These are phyloP conservation scores for Venustampulla echinocandica DNA, from an alignment of 495 filamentous ascomycete genomes.

Conservation along the genomic window DNA sequence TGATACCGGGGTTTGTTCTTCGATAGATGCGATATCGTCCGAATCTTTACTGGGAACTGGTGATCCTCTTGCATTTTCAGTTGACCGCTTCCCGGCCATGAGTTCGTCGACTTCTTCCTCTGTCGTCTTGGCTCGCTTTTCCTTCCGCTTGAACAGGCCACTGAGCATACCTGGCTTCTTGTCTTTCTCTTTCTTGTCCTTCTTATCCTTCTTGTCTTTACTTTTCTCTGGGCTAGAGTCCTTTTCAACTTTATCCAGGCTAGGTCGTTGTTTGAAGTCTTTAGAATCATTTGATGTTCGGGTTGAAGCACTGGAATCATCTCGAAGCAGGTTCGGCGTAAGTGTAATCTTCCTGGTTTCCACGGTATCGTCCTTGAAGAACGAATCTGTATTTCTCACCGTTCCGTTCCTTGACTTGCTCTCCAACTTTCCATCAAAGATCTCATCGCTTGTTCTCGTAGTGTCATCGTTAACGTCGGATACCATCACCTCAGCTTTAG, in stretches of 20 bases:
- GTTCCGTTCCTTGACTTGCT: conserved; percentile 75
- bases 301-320: conserved; percentile 57
- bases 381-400: conserved; percentile 82
- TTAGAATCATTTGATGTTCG: conserved; percentile 53
- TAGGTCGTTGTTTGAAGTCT: conserved; percentile 46
- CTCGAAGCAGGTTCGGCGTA: conserved; percentile 87
- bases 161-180: conserved; percentile 89
- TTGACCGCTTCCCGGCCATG: conserved; percentile 27
- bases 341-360: conserved; percentile 97
- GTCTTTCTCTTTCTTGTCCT: conserved; percentile 82
- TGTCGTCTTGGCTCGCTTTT: conserved; percentile 58
- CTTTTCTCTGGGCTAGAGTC: conserved; percentile 34
- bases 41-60: conserved; percentile 24
- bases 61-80: conserved; percentile 15
- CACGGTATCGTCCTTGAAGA: conserved; percentile 91
- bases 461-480: conserved; percentile 25
- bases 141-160: conserved; percentile 90
- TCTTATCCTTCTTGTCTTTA: conserved; percentile 40
- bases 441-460: conserved; percentile 56
- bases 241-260: conserved; percentile 50
- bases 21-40: conserved; percentile 13
- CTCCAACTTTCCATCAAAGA: conserved; percentile 47
- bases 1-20: conserved; percentile 20
- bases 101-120: conserved; percentile 36
- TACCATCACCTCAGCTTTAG: conserved; percentile 7